Conservation (phyloP, 2,329 filamentous ascomycete species). For the Bipolaris zeicola region DNA sequence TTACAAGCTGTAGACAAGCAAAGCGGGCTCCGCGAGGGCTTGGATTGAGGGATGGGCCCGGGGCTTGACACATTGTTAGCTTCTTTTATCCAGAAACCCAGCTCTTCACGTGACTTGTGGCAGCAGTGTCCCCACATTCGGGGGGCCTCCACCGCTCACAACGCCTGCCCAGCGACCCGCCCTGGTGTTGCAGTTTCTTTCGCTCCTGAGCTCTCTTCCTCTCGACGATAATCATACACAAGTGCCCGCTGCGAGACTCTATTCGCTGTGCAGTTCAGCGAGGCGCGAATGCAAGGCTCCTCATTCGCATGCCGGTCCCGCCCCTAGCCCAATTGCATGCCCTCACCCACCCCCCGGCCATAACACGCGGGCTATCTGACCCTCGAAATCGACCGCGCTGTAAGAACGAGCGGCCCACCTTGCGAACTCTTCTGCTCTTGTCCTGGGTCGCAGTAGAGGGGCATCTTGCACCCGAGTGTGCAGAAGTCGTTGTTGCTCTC, state of each 20-base stretch:
- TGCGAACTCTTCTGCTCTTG: conserved; percentile 19
- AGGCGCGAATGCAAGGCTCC: conserved; percentile 43
- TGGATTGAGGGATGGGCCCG: conserved; percentile 15
- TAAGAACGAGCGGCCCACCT: conserved; percentile 26
- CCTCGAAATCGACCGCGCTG: conserved; percentile 28
- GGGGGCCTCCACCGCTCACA: conserved; percentile 26
- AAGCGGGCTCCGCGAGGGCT: conserved; percentile 15
- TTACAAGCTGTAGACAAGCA: conserved; percentile 17
- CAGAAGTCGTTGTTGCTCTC: conserved; percentile 17
- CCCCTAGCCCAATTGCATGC: conserved; percentile 44
- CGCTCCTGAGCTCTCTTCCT: conserved; percentile 18
- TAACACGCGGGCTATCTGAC: conserved; percentile 34
- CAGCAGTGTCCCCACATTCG: conserved; percentile 22
- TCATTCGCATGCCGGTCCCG: conserved; percentile 42
- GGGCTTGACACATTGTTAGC: conserved; percentile 22
- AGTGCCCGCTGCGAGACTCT: conserved; percentile 24
- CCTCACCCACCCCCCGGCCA: conserved; percentile 33
- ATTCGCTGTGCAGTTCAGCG: conserved; percentile 36
- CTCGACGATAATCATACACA: conserved; percentile 15
- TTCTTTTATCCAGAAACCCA: conserved; percentile 19
- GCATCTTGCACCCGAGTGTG: conserved; percentile 20
- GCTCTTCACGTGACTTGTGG: conserved; percentile 23
- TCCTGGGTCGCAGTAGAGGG: conserved; percentile 27
- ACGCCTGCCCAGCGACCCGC: conserved; percentile 25
- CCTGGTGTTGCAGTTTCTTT: conserved; percentile 27